These are phyloP conservation scores for Nitzschia sp. DNA, from an alignment of 108 stramenopile species.

Conservation along the genomic window DNA sequence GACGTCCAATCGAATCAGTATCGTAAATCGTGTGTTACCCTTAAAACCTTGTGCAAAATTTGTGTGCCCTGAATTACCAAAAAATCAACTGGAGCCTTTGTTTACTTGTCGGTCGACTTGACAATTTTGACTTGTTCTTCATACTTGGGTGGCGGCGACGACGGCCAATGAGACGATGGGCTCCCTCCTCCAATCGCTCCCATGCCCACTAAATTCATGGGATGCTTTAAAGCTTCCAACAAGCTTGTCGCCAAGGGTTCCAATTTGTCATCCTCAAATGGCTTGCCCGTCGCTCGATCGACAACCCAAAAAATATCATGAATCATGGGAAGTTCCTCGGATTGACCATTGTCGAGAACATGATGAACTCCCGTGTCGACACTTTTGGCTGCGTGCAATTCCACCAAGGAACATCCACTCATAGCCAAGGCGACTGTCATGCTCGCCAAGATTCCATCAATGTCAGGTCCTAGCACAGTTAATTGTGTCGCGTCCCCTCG, in stretches of 20 bases:
- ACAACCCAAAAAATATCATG: constrained; percentile 58
- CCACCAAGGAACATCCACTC: constrained; percentile 46
- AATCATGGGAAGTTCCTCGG: constrained; percentile 13
- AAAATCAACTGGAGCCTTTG: neutral
- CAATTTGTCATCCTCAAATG: constrained; percentile 53
- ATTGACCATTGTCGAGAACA: neutral
- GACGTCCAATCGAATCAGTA: no score
- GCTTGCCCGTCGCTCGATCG: constrained; percentile 42
- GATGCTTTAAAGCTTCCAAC: constrained; percentile 23
- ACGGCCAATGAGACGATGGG: neutral
- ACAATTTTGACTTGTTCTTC: constrained; percentile 6
- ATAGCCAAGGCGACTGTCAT: constrained; percentile 55
- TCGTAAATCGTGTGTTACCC: no score
- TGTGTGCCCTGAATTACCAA: no score
- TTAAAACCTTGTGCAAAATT: no score
- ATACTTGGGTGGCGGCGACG: neutral
- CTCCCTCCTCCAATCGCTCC: neutral
- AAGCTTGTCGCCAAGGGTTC: constrained; percentile 43
- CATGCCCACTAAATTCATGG: constrained; percentile 11
- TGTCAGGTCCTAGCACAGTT: constrained; percentile 58
- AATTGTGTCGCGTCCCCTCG: constrained; percentile 11
- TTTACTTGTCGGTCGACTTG: neutral
- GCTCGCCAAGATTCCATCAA: constrained; percentile 63
- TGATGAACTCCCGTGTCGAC: constrained; percentile 1
- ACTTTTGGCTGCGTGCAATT: constrained; percentile 48